Evolutionary conservation across 805 yeast genomes (phyloP).

Genomic region (Cyberlindnera samutprakarnensis): DNA sequence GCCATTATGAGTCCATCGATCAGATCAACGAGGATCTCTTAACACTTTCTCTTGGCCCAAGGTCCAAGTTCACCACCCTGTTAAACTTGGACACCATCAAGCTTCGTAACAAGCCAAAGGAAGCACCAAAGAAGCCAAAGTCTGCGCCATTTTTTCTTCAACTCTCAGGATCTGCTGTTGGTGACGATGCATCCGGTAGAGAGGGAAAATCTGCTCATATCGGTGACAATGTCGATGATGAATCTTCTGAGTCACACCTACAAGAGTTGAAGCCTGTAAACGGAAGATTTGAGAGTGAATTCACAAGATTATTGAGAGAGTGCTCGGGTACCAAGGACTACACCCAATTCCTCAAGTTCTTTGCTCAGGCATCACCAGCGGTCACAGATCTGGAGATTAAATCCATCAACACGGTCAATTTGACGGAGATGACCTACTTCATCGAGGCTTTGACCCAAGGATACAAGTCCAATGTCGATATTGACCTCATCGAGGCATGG

Average conservation of each 20-base stretch:
- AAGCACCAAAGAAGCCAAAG: slow-evolving; percentile 79
- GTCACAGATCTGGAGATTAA: slow-evolving; percentile 80
- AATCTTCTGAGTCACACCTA: slow-evolving; percentile 4
- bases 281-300: slow-evolving; percentile 61
- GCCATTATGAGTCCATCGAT: slow-evolving; percentile 42
- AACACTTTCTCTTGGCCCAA: slow-evolving; percentile 73
- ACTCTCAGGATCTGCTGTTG: slow-evolving; percentile 57
- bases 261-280: slow-evolving; percentile 24
- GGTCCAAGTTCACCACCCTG: slow-evolving; percentile 71
- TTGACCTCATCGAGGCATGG: slow-evolving; percentile 78
- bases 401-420: slow-evolving; percentile 56
- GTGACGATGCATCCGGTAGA: slow-evolving; percentile 51
- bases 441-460: slow-evolving; percentile 62
- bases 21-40: slow-evolving; percentile 58
- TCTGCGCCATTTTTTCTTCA: slow-evolving; percentile 76
- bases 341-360: slow-evolving; percentile 41
- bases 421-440: slow-evolving; percentile 56
- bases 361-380: slow-evolving; percentile 65
- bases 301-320: slow-evolving; percentile 57
- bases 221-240: slow-evolving; percentile 7
- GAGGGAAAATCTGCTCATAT: slow-evolving; percentile 26
- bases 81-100: slow-evolving; percentile 78
- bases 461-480: slow-evolving; percentile 45
- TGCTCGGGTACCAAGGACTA: slow-evolving; percentile 34
- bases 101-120: slow-evolving; percentile 82